Base-by-base conservation (phyloP, 2,329 filamentous ascomycete species). In the Coleophoma eucalyptorum region DNA sequence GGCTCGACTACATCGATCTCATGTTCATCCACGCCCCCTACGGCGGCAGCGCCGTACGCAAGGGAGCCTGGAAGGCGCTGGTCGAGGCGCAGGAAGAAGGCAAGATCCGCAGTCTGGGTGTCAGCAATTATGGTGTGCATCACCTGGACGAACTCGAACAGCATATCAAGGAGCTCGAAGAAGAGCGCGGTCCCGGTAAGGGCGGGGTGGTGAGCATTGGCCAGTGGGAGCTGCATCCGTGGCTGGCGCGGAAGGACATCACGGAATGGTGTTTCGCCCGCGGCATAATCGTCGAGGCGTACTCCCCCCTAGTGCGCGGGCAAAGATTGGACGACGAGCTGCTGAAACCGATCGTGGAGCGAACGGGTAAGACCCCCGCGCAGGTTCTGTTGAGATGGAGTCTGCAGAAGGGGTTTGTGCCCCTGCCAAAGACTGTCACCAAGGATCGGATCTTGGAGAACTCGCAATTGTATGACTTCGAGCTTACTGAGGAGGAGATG, bases 191-290 rank as follows among this genome's bases (percentile, higher is more conserved):
- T 43, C 70, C 74, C 50, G 85, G 84, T 8, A 84, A 82, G 58
- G 84, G 81, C 40, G 89, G 89, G 18, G 73, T 89, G 38, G 79
- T 96, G 62, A 87, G 85, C 54, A 87, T 96, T 37, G 91, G 90
- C 40, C 92, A 96, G 70, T 90, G 87, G 69, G 92, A 97, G 70
- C 72, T 97, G 11, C 92, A 97, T 69, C 92, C 92, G 1, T 97
- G 90, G 91, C 81, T 90, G 40, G 77, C 84, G 8, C 78, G 91
- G 15, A 72, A 77, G 18, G 90, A 96, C 62, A 90, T 97, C 54
- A 83, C 85, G 6, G 73, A 80, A 43, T 97, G 91, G 90, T 88
- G 87, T 60, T 68, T 76, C 55, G 75, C 84, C 67, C 76, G 82
- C 18, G 76, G 76, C 53, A 72, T 89, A 16, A 77, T 82, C 32